Base-by-base conservation (phyloP, 192 early-diverging fungal species). In the Backusella luteola region DNA sequence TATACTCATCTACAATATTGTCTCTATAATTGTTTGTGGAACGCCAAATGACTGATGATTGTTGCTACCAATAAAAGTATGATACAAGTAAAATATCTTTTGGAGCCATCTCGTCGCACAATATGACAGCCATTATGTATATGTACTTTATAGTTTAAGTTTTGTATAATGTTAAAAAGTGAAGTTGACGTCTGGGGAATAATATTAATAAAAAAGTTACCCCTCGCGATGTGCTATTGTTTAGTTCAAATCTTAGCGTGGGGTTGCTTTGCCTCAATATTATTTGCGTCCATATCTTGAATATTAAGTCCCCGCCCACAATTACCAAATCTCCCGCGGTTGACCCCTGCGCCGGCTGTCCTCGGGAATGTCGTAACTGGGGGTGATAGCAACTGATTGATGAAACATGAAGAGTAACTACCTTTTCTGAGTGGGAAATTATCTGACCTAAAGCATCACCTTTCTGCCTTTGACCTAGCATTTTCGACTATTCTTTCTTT, bases 281-380 rank as follows among this genome's bases (percentile, higher is more conserved):
- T n/a, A 63, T 23, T 63, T 63, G 56, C 11, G 12, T 63, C 21
- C 56, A 63, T 63, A 29, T 63, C 26, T 8, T 63, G 23, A 63
- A 63, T 63, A 63, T 63, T 63, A 63, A 63, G 56, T 63, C 56
- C 56, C 56, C 56, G 56, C 56, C 56, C 56, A 26, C 12, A 63
- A 63, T 23, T 63, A 63, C 9, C 56, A 63, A 63, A 29, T 63
- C 56, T 63, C 56, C 56, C 56, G 56, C 56, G 56, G 56, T 2
- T 63, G 56, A 63, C 56, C 56, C 56, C 23, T 26, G 56, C 56
- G 52, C 56, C 56, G 9, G 56, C 23, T 59, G 56, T 59, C 21
- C 56, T 59, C 56, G 56, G 56, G 56, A 63, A 63, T 63, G 56
- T 63, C 56, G 56, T 63, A 63, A 63, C 56, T 63, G 56, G 56